phyloP scores from a whole-genome alignment of 1,284 basidiomycete genomes.

The Leucoagaricus sp. region DNA sequence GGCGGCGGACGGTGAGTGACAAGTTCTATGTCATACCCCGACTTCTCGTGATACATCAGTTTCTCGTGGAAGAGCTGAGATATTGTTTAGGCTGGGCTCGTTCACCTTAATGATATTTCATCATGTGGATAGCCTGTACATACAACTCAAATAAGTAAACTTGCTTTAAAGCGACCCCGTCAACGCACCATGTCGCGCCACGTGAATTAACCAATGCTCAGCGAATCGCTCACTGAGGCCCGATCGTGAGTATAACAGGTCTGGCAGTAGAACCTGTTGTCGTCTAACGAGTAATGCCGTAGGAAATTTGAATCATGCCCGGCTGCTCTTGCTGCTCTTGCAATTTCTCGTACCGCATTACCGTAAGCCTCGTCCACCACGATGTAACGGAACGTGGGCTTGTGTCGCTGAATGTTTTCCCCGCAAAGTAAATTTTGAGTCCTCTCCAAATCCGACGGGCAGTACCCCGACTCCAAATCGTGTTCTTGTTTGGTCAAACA shows the following conservation, averaged over 20 bases:
- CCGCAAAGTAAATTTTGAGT: too few species aligned
- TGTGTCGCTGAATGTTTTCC: neutral
- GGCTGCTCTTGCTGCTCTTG: neutral
- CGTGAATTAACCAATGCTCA: too few species aligned
- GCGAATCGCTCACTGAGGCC: neutral
- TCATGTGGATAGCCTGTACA: neutral
- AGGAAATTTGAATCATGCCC: neutral
- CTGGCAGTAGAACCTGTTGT: neutral
- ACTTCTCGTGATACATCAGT: neutral
- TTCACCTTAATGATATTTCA: neutral
- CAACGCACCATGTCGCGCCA: neutral
- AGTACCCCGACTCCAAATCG: too few species aligned
- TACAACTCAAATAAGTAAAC: neutral
- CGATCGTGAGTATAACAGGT: neutral
- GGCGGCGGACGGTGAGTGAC: neutral
- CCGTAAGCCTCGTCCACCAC: neutral
- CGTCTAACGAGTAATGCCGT: neutral
- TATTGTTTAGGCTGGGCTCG: neutral
- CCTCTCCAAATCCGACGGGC: too few species aligned
- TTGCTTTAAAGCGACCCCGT: too few species aligned
- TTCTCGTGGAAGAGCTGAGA: neutral
- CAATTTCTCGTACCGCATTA: neutral
- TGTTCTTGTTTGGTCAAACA: too few species aligned
- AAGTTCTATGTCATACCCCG: too few species aligned
- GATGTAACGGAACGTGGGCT: neutral